Evolutionary conservation across 345 rosid genomes (phyloP).

Genomic region (Rhizophora apiculata): DNA sequence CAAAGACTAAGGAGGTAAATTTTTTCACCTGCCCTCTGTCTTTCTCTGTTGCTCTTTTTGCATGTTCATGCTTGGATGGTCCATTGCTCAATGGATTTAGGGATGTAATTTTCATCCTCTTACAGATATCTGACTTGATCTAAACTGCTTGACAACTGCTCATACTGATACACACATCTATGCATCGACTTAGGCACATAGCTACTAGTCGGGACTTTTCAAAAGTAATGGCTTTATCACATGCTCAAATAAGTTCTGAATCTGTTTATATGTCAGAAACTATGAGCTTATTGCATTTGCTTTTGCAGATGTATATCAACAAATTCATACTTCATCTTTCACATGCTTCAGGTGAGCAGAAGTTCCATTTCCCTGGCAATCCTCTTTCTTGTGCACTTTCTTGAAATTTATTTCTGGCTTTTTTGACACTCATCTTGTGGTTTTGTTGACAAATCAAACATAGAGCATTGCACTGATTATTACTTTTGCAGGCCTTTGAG

Average conservation of each 20-base stretch:
- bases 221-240: not conserved
- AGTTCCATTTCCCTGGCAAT: not conserved
- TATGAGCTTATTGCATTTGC: conserved; percentile 15
- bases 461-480: conserved; percentile 15
- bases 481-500: conserved; percentile 82
- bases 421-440: not conserved
- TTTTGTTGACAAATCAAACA: conserved; percentile 1
- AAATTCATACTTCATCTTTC: conserved; percentile 72
- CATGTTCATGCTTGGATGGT: too few relatives aligned
- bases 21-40: conserved; percentile 1
- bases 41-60: not conserved
- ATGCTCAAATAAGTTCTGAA: not conserved
- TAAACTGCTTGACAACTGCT: not conserved
- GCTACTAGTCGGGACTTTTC: too few relatives aligned
- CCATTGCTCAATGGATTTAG: too few relatives aligned
- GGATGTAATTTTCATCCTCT: too few relatives aligned
- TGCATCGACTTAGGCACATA: too few relatives aligned
- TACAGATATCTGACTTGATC: too few relatives aligned
- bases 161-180: not conserved
- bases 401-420: not conserved
- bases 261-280: not conserved
- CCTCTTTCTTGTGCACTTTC: not conserved
- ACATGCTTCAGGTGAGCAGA: conserved; percentile 78
- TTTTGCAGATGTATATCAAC: conserved; percentile 76
- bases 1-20: conserved; percentile 57